Evolutionary conservation across 768 basidiomycete species (phyloP).

Genomic region (Clavaria fumosa): DNA sequence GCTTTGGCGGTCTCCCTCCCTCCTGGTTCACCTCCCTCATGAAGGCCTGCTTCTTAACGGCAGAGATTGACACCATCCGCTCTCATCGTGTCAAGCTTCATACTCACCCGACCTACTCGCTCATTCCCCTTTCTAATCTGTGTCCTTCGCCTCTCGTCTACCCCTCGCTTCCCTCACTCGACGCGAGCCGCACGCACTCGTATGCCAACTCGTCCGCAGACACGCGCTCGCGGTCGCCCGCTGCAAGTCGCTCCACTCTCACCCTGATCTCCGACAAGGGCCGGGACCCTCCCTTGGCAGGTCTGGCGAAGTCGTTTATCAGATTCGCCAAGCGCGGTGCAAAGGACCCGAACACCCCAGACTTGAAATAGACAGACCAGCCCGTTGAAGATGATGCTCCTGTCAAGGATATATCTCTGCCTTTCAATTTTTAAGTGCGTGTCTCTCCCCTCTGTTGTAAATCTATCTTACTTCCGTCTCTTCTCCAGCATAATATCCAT

Average conservation of each 20-base stretch:
- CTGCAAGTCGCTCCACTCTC: conserved; percentile 18
- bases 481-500: conserved; percentile 19
- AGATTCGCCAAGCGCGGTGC: conserved; percentile 26
- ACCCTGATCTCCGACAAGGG: conserved; percentile 20
- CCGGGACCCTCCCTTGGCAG: conserved; percentile 17
- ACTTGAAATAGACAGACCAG: conserved; percentile 2
- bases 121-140: conserved; percentile 19
- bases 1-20: conserved; percentile 52
- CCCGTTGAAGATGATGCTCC: conserved; percentile 22
- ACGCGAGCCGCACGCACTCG: neutral
- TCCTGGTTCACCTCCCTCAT: conserved; percentile 53
- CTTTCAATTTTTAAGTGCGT: conserved; percentile 61
- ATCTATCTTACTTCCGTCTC: conserved; percentile 2
- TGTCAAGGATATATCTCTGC: conserved; percentile 51
- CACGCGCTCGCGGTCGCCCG: too few species aligned
- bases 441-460: neutral
- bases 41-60: conserved; percentile 48
- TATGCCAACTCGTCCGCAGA: neutral
- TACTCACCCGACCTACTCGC: too few species aligned
- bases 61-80: conserved; percentile 50
- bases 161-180: conserved; percentile 6
- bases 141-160: conserved; percentile 22
- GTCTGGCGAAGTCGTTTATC: conserved; percentile 22
- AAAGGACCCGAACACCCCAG: conserved; percentile 9
- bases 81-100: too few species aligned